Evolutionary conservation across 345 rosid genomes (phyloP).

Genomic region (Mercurialis annua): DNA sequence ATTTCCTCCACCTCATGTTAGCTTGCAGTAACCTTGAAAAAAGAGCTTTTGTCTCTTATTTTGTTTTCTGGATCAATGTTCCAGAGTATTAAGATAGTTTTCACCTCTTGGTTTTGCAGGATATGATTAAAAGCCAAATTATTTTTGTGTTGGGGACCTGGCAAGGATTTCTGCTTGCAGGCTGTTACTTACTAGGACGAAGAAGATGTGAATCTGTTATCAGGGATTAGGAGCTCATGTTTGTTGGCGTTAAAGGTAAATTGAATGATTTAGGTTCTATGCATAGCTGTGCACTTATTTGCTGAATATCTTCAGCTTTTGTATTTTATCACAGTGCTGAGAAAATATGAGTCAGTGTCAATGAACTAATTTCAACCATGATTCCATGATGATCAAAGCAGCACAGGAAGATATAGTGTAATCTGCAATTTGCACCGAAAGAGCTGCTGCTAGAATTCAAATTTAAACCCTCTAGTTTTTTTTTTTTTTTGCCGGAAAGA

Average conservation of each 20-base stretch:
- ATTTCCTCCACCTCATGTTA: neutral
- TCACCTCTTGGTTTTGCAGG: neutral
- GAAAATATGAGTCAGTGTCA: neutral
- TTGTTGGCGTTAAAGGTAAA: constrained; percentile 2
- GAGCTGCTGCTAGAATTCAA: constrained; percentile 1
- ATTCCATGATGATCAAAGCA: neutral
- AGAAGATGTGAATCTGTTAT: neutral
- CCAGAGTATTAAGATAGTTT: neutral
- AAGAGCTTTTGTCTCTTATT: neutral
- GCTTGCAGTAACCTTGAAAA: neutral
- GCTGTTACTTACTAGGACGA: neutral
- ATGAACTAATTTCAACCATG: neutral
- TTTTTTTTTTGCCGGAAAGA: neutral
- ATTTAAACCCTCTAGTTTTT: neutral
- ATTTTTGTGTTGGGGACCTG: neutral
- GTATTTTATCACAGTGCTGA: neutral
- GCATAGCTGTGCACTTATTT: neutral
- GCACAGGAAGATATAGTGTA: neutral
- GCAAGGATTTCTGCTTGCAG: neutral
- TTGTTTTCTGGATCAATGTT: neutral
- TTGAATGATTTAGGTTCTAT: neutral
- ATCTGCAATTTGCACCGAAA: neutral
- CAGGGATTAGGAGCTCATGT: neutral
- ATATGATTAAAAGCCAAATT: neutral
- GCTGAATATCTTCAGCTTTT: neutral